A percentile compares a stretch with the other conserved stretches of the same genome.
Conservation (phyloP, 768 basidiomycete genomes). For the Cystobasidium ongulense region DNA sequence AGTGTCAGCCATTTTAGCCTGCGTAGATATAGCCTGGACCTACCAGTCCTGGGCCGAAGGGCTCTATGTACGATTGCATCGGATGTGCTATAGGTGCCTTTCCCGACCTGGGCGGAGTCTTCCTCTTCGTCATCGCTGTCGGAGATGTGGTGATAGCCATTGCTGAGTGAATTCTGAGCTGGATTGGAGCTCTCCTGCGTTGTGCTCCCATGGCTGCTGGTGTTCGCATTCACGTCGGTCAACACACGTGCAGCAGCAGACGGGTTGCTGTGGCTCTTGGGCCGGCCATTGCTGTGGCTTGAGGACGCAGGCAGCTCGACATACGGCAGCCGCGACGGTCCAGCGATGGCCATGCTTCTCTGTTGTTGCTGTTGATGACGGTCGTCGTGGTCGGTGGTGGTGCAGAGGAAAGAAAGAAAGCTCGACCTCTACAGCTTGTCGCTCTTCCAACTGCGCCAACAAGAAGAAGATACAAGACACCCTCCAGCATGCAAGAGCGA, state of each 20-base stretch:
- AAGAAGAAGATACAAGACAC: not conserved
- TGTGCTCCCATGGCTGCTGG: not conserved
- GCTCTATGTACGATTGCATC: conserved; percentile 1
- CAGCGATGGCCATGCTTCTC: not conserved
- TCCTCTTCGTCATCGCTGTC: not conserved
- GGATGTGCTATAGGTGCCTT: not conserved
- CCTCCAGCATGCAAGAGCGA: not conserved
- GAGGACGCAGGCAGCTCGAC: not conserved
- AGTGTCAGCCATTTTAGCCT: not conserved
- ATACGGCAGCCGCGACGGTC: not conserved
- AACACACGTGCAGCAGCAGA: not conserved
- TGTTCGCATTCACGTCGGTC: not conserved
- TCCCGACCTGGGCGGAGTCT: not conserved
- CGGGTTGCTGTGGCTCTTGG: not conserved
- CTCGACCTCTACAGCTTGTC: not conserved
- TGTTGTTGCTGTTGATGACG: not conserved
- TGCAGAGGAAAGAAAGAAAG: not conserved
- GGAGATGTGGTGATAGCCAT: not conserved
- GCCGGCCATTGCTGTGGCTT: not conserved
- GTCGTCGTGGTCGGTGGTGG: not conserved
- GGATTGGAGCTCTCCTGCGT: not conserved
- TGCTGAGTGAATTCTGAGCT: not conserved
- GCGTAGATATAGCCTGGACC: not conserved
- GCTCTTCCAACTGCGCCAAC: not conserved
- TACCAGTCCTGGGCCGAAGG: not conserved